phyloP scores from a whole-genome alignment of 2,329 filamentous ascomycete genomes.

The Botrytis fragariae region DNA sequence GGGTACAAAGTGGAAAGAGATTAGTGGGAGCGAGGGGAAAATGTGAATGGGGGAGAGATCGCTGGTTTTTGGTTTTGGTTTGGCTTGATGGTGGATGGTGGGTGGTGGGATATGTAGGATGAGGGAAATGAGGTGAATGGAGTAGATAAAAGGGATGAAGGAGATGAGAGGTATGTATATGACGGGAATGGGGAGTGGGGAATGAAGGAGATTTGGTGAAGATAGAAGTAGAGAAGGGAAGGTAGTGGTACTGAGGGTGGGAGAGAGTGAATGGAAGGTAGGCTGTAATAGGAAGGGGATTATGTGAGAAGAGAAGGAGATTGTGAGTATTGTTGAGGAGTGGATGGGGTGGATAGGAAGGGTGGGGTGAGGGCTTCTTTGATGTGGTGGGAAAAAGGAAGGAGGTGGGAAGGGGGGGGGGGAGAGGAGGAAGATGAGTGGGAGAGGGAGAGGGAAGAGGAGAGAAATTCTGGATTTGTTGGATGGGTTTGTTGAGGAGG shows the following conservation, averaged over 20 bases:
- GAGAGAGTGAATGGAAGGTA: neutral
- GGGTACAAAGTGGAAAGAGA: neutral
- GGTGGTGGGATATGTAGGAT: neutral
- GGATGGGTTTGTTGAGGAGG: neutral
- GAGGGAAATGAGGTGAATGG: neutral
- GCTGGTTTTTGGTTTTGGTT: neutral
- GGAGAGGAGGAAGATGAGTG: neutral
- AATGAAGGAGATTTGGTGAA: too few relatives aligned
- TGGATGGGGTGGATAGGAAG: too few relatives aligned
- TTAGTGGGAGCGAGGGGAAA: neutral
- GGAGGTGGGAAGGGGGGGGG: neutral
- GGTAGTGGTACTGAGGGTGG: neutral
- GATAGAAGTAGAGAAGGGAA: too few relatives aligned
- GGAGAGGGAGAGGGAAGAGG: neutral
- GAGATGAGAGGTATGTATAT: too few relatives aligned
- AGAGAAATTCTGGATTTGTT: neutral
- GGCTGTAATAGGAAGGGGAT: too few relatives aligned
- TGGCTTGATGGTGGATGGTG: neutral
- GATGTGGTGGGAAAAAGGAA: neutral
- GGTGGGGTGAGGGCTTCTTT: neutral
- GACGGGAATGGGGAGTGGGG: too few relatives aligned
- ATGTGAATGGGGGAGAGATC: neutral
- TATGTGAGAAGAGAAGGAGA: neutral
- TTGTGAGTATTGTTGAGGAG: neutral
- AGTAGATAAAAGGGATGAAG: too few relatives aligned